Base-by-base conservation (phyloP, 2,329 filamentous ascomycete species). In the Lecanicillium sp. region DNA sequence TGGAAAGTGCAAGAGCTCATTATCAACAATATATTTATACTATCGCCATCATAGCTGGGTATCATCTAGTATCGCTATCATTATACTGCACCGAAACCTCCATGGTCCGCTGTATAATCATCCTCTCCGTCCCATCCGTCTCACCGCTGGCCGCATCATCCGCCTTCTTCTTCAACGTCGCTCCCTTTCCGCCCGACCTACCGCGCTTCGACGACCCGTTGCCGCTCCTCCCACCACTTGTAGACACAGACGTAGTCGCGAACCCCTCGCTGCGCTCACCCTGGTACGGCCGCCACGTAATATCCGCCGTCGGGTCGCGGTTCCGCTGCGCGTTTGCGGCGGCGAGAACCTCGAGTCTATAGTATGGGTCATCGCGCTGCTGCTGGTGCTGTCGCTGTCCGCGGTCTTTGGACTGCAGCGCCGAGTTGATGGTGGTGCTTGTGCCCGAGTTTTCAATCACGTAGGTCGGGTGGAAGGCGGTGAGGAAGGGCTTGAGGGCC, bases 401-500 rank as follows among this genome's bases (percentile, higher is more conserved):
- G n/a, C n/a, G n/a, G n/a, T n/a, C n/a, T n/a, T n/a, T n/a, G n/a
- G n/a, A n/a, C n/a, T n/a, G n/a, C n/a, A n/a, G n/a, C 6, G 17
- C 30, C 4, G 37, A 28, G 4, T 29, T 18, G 11, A 25, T 19
- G n/a, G 22, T 27, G 18, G 13, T 11, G 17, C 27, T 19, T n/a
- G n/a, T n/a, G n/a, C n/a, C n/a, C n/a, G n/a, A n/a, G 25, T 14
- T 20, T 17, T n/a, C 30, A 2, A 17, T 13, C 14, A 19, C 19
- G 10, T 31, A 10, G 15, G 15, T 13, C 5, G 29, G 11, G 33
- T 36, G 30, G 19, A 36, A 36, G 3, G 39, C 32, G 9, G 20
- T 36, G 5, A 41, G 33, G 2, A 41, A 33, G 11, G 39, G 33
- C 28, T 41, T 41, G 12, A 41, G 39, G 4, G 39, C 17, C 9